These are phyloP conservation scores for Polymyxa betae DNA, from an alignment of 208 protist genomes.

Conservation along the genomic window DNA sequence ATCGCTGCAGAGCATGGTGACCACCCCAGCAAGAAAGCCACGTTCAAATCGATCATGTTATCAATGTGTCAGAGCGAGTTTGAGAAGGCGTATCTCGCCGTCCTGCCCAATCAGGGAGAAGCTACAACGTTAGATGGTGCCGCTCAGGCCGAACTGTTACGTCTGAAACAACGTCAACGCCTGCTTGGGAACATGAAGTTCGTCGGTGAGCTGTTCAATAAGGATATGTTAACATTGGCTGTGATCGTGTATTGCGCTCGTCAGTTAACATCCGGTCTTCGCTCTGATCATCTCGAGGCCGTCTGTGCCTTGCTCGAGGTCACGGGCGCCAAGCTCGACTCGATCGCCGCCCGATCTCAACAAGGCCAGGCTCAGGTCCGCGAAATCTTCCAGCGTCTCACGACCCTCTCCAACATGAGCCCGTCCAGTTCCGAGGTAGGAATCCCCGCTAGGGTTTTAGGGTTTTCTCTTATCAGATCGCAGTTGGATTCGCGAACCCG, in stretches of 20 bases:
- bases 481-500: conserved; percentile 13
- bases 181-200: conserved; percentile 51
- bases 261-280: conserved; percentile 24
- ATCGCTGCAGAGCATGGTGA: conserved; percentile 14
- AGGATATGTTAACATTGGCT: neutral
- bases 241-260: conserved; percentile 24
- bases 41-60: conserved; percentile 49
- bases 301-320: conserved; percentile 17
- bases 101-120: neutral
- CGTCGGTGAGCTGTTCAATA: conserved; percentile 40
- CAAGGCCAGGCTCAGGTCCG: neutral
- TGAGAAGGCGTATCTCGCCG: conserved; percentile 40
- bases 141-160: conserved; percentile 9
- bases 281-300: conserved; percentile 49
- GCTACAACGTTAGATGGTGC: neutral
- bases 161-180: conserved; percentile 30
- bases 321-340: neutral
- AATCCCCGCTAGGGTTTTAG: neutral
- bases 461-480: neutral
- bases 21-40: neutral
- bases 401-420: conserved; percentile 27
- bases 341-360: neutral
- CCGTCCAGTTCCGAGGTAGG: conserved; percentile 11
- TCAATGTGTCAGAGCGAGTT: conserved; percentile 52
- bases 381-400: conserved; percentile 31